Evolutionary conservation across 805 yeast species (phyloP).

Genomic region (Yarrowia sp.): DNA sequence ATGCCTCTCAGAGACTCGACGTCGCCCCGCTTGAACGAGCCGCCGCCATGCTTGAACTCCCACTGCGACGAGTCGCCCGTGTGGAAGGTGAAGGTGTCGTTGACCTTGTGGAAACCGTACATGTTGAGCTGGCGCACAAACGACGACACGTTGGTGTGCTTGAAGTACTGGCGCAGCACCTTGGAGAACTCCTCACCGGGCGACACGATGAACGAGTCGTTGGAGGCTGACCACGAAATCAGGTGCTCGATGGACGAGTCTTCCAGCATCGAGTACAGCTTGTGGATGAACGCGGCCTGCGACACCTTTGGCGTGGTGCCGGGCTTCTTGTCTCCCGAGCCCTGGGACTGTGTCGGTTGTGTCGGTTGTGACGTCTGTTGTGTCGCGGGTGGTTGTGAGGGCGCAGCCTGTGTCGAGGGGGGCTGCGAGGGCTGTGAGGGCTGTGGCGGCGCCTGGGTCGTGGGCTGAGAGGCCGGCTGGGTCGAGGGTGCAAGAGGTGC

Average conservation of each 20-base stretch:
- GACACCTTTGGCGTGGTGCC: constrained; percentile 48
- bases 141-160: constrained; percentile 91
- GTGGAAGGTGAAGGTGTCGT: constrained; percentile 47
- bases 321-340: constrained; percentile 20
- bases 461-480: not conserved
- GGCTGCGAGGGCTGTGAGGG: constrained; percentile 15
- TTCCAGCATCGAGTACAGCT: constrained; percentile 86
- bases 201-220: constrained; percentile 75
- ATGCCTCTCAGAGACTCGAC: constrained; percentile 73
- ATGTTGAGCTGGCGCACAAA: constrained; percentile 94
- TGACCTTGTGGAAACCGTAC: constrained; percentile 90
- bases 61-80: constrained; percentile 53
- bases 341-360: not conserved
- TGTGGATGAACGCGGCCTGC: constrained; percentile 80
- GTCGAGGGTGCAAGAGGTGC: not conserved
- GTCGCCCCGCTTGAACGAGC: constrained; percentile 81
- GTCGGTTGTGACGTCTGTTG: constrained; percentile 13
- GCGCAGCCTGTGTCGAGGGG: not conserved
- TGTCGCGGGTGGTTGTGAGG: not conserved
- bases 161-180: constrained; percentile 75
- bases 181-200: constrained; percentile 89
- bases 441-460: constrained; percentile 1
- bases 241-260: constrained; percentile 73
- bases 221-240: constrained; percentile 82
- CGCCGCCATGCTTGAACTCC: constrained; percentile 90